Evolutionary conservation across 176 grass and related monocot genomes (phyloP), one percentile per base, ranked within the genome.

Genomic region (Thinopyrum elongatum): DNA sequence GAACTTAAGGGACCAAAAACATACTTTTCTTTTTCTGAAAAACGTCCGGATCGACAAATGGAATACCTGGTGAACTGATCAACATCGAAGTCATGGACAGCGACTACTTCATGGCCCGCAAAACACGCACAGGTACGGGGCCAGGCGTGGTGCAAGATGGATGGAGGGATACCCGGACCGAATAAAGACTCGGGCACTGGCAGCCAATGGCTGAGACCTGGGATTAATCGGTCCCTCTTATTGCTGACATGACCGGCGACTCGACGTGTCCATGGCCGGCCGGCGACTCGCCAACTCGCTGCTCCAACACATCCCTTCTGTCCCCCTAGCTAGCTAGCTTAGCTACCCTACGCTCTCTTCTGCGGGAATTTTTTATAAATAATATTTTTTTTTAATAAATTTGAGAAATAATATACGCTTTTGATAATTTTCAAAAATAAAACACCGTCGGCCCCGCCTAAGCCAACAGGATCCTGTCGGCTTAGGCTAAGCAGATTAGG

Each of bases 251-350:
- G 84, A 86, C 26, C 51, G 51, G 38, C 55, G 65, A 80, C 13
- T 44, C 27, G 84, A 80, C 76, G 26, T 70, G 53, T 86, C 84
- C 53, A 69, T 71, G 82, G 73, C 46, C 27, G 65, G 15, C 51
- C 51, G 82, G 46, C 21, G 84, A 86, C 76, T 77, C 51, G 65
- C 80, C 76, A 86, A 80, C 27, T 86, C 76, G 49, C 35, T 27
- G 27, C 76, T 33, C 22, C 4, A 61, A 46, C 76, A 53, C 65
- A 42, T 6, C 70, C 76, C 65, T 86, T 88, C 59, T 82, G 86
- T 33, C 69, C 67, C 76, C 83, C 84, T 86, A 70, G 19, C 12
- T 49, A 51, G 17, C 66, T 12, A 66, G 66, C 19, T 28, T 21
- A 28, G 39, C 71, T 47, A 15, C 46, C 33, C 21, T 1, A 8